A percentile compares a stretch with the other conserved stretches of the same genome.
Evolutionary conservation across 2,329 filamentous ascomycete genomes (phyloP).

Genomic region (Laburnicola sp.): DNA sequence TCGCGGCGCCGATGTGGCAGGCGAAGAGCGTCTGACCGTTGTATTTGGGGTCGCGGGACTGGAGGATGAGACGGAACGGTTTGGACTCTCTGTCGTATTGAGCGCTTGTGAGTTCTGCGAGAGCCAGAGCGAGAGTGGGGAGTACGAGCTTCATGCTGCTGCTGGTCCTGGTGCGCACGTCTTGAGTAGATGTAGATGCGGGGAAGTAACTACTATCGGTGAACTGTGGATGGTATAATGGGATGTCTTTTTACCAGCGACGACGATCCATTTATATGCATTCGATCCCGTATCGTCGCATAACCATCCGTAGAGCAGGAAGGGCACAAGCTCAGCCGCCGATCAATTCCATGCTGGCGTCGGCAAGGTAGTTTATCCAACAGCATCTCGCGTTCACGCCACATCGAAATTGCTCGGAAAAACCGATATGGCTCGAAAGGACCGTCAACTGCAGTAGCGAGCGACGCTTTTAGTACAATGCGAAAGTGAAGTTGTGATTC

Average conservation of each 20-base stretch:
- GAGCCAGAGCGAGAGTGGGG: slow-evolving; percentile 20
- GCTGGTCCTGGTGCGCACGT: slow-evolving; percentile 5
- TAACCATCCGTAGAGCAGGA: slow-evolving; percentile 5
- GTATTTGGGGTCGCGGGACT: slow-evolving; percentile 43
- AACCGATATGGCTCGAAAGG: background rate
- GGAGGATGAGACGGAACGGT: slow-evolving; percentile 50
- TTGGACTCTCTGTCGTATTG: slow-evolving; percentile 47
- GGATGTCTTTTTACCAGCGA: background rate
- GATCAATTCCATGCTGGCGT: slow-evolving; percentile 16
- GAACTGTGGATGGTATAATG: background rate
- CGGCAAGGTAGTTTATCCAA: background rate
- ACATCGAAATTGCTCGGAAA: slow-evolving; percentile 9
- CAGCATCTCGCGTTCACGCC: slow-evolving; percentile 13
- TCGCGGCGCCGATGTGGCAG: slow-evolving; percentile 55
- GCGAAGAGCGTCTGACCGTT: slow-evolving; percentile 46
- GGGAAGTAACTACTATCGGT: too few species aligned
- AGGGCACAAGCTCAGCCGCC: slow-evolving; percentile 16
- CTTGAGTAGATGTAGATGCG: background rate
- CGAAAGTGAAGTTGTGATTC: background rate
- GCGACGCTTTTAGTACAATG: slow-evolving; percentile 12
- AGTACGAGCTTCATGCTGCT: slow-evolving; percentile 27
- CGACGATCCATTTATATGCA: slow-evolving; percentile 1
- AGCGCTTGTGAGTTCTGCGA: slow-evolving; percentile 32
- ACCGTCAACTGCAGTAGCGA: slow-evolving; percentile 16
- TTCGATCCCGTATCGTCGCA: background rate